Evolutionary conservation across 352 stramenopile species (phyloP).

Genomic region (Halophytophthora polymorphica): DNA sequence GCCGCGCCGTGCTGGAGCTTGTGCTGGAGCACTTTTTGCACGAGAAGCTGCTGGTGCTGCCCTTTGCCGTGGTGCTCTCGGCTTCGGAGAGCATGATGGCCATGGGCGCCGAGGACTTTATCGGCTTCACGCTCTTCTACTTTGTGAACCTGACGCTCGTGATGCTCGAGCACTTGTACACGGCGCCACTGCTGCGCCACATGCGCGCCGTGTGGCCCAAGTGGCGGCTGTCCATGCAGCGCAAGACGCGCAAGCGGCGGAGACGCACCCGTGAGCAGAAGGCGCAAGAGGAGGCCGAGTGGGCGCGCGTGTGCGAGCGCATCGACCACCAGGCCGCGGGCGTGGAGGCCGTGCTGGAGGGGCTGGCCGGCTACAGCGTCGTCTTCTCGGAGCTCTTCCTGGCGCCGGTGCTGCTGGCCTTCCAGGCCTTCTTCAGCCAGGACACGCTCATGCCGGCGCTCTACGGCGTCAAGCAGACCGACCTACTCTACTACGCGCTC

Average conservation of each 20-base stretch:
- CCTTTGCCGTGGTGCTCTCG: conserved; percentile 89
- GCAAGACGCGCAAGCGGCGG: conserved; percentile 69
- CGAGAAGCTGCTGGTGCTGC: conserved; percentile 90
- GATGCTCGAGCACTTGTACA: conserved; percentile 94
- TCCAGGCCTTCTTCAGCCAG: conserved; percentile 87
- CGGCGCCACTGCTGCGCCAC: conserved; percentile 85
- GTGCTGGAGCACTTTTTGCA: conserved; percentile 83
- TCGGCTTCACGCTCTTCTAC: conserved; percentile 94
- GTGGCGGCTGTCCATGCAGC: conserved; percentile 87
- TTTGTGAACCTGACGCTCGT: conserved; percentile 91
- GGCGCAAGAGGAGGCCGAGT: conserved; percentile 89
- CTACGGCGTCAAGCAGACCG: conserved; percentile 92
- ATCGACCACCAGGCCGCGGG: conserved; percentile 93
- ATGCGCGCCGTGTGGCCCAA: conserved; percentile 86
- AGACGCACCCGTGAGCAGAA: conserved; percentile 91
- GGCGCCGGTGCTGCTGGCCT: conserved; percentile 80
- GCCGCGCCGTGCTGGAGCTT: conserved; percentile 80
- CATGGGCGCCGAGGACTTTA: conserved; percentile 94
- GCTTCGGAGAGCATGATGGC: conserved; percentile 92
- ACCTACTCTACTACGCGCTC: conserved; percentile 94
- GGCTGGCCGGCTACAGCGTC: conserved; percentile 87
- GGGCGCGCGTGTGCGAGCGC: conserved; percentile 91
- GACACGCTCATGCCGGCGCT: conserved; percentile 91
- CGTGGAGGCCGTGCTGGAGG: conserved; percentile 92
- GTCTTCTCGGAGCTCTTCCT: conserved; percentile 89